Conservation (phyloP, 2,329 filamentous ascomycete species). For the Aspergillus unguis region DNA sequence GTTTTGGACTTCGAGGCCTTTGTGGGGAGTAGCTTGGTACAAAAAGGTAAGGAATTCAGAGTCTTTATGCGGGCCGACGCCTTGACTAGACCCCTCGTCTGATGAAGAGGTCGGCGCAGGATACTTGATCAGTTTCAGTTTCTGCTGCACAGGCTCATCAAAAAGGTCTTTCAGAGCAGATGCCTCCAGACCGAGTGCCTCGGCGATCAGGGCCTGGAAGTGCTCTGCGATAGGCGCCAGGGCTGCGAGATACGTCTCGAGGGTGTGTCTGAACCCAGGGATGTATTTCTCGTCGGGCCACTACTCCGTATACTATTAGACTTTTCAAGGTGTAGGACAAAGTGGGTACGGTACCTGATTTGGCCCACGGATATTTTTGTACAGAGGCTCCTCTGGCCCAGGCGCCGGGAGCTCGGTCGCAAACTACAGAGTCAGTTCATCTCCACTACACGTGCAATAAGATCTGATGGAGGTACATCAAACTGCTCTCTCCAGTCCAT, state of each 20-base stretch:
- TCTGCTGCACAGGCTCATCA: constrained; percentile 34
- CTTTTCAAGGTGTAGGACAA: not conserved
- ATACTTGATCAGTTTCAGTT: constrained; percentile 45
- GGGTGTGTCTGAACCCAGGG: constrained; percentile 29
- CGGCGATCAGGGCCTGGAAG: constrained; percentile 32
- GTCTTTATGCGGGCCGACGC: constrained; percentile 49
- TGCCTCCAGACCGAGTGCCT: constrained; percentile 30
- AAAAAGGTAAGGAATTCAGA: constrained; percentile 51
- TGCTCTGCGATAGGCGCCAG: constrained; percentile 24
- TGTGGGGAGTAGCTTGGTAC: constrained; percentile 42
- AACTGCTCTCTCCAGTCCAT: constrained; percentile 37
- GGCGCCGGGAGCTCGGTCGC: constrained; percentile 37
- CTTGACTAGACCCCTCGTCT: constrained; percentile 22
- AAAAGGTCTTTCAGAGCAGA: constrained; percentile 33
- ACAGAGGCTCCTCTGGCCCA: constrained; percentile 32
- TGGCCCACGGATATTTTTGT: constrained; percentile 34
- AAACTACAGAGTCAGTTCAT: constrained; percentile 23
- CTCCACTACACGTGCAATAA: constrained; percentile 9
- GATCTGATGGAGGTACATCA: constrained; percentile 27
- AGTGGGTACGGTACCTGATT: constrained; percentile 30
- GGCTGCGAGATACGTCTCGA: constrained; percentile 31
- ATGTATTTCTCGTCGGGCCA: constrained; percentile 34
- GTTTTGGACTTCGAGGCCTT: constrained; percentile 50
- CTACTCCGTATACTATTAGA: constrained; percentile 12
- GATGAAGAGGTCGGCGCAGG: constrained; percentile 30